Base-by-base conservation (phyloP, 805 yeast genomes). In the Ogataea philodendri region DNA sequence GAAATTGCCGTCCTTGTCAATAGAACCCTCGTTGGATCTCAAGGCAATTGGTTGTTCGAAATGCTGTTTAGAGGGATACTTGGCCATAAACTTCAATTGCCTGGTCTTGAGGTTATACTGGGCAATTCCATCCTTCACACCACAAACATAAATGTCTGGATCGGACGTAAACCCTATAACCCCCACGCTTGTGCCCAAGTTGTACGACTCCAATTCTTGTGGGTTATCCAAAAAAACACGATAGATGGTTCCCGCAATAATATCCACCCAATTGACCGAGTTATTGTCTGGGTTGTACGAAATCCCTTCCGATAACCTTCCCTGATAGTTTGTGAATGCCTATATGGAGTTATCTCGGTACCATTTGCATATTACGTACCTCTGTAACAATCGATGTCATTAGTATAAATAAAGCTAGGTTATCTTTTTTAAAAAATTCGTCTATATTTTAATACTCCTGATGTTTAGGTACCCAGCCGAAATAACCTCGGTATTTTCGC, bases 1-100 rank as follows among this genome's bases (percentile, higher is more conserved):
- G 32, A 87, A 71, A 43, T 80, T 70, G 1, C 96, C 95, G 51
- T 74, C 64, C 3, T 84, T 81, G 41, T 85, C 88, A 25, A 87
- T 73, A 29, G 76, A 72, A 0, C 96, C 96, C 55, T 88, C 97
- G 52, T 88, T 88, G 26, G 93, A 81, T 51, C 88, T 67, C 55
- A 73, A 57, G 28, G 59, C 61, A 15, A 36, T 26, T 2, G 54
- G 59, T 7, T 45, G 32, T 9, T 33, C 32, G 2, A 51, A 50
- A 29, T 50, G 56, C 39, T 66, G 63, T 27, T 63, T 62, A 32
- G 71, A 49, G 17, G 76, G 62, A 40, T 60, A 80, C 17, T 61
- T 32, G 7, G 56, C 51, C 23, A 64, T 49, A 35, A 62, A 63
- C 22, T 62, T 52, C 59, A 72, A 69, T 16, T 52, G 37, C 5